phyloP scores from a whole-genome alignment of 257 asterid genomes.

The Buddleja alternifolia region DNA sequence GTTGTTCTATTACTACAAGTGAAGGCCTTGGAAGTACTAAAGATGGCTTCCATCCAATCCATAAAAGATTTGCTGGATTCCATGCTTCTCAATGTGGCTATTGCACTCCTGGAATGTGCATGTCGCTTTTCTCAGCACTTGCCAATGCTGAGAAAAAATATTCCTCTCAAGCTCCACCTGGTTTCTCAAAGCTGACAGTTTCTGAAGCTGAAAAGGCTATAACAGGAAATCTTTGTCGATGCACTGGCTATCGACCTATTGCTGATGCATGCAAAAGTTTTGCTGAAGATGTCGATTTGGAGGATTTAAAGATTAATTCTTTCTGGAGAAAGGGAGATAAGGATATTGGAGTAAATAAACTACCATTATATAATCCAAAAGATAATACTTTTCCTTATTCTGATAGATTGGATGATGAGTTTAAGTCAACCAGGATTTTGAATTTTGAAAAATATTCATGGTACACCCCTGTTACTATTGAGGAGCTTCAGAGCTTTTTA shows the following conservation, averaged over 20 bases:
- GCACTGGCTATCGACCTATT: constrained; percentile 77
- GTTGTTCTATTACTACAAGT: constrained; percentile 61
- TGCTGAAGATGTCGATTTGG: constrained; percentile 64
- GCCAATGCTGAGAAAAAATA: constrained; percentile 49
- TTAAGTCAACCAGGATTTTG: constrained; percentile 26
- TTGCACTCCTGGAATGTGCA: constrained; percentile 81
- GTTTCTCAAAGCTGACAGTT: constrained; percentile 61
- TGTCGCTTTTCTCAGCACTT: constrained; percentile 68
- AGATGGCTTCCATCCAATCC: constrained; percentile 78
- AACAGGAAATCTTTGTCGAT: constrained; percentile 69
- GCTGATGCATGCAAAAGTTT: constrained; percentile 84
- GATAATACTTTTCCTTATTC: constrained; percentile 35
- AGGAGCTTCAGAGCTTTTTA: constrained; percentile 50
- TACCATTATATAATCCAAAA: constrained; percentile 48
- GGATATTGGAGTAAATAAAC: constrained; percentile 33
- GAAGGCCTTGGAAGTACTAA: constrained; percentile 74
- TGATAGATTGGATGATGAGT: constrained; percentile 30
- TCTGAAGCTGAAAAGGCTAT: constrained; percentile 69
- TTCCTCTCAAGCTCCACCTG: constrained; percentile 41
- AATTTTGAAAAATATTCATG: constrained; percentile 44
- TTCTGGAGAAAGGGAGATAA: constrained; percentile 61
- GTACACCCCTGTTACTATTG: constrained; percentile 49
- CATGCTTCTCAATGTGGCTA: constrained; percentile 83
- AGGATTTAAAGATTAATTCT: constrained; percentile 68
- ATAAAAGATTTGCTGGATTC: constrained; percentile 69